Percentiles rank a stretch among this genome's conserved stretches.
phyloP scores from a whole-genome alignment of 139 green algal genomes.

The Ettlia oleoabundans region DNA sequence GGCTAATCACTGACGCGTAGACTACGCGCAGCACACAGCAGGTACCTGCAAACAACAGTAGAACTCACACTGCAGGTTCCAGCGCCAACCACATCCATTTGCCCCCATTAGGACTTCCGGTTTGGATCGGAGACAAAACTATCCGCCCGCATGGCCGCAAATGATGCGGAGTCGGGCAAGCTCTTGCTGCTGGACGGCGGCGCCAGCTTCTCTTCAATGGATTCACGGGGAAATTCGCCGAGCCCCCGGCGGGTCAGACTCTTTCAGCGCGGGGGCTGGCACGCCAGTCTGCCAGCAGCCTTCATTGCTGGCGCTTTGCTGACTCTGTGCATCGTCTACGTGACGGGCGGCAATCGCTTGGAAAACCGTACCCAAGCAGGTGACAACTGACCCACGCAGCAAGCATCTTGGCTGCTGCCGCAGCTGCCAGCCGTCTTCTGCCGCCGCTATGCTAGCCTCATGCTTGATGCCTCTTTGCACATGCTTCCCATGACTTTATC shows the following conservation, averaged over 20 bases:
- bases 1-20: too few species aligned
- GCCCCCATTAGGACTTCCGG: too few species aligned
- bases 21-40: too few species aligned
- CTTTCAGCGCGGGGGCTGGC: background rate
- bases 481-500: background rate
- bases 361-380: background rate
- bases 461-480: background rate
- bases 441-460: background rate
- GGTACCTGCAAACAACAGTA: too few species aligned
- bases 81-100: too few species aligned
- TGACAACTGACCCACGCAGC: background rate
- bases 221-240: too few species aligned
- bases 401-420: too few species aligned
- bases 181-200: background rate
- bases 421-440: background rate
- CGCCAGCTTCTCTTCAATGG: background rate
- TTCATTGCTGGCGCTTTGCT: background rate
- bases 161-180: too few species aligned
- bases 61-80: too few species aligned
- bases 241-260: too few species aligned
- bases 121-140: too few species aligned
- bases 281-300: background rate
- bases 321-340: background rate
- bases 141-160: too few species aligned
- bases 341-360: background rate